A percentile compares a stretch with the other conserved stretches of the same genome.
Evolutionary conservation across 345 rosid species (phyloP).

Genomic region (Ricinus communis): DNA sequence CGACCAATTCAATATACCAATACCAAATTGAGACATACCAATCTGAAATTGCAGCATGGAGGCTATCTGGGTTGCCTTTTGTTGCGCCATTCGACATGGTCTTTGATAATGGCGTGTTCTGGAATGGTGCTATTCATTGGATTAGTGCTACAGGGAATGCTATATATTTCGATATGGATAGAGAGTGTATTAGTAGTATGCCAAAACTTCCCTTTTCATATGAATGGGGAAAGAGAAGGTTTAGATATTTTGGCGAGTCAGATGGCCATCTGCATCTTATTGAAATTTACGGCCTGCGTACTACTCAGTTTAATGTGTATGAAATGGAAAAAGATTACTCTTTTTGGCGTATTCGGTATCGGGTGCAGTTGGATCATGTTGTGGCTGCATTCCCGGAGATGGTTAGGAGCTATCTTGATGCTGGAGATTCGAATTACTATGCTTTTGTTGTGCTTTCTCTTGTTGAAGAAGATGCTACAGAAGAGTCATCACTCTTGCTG

Average conservation of each 20-base stretch:
- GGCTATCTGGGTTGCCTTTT: conserved; percentile 26
- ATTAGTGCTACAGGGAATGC: conserved; percentile 27
- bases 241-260: conserved; percentile 24
- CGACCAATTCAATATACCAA: background rate
- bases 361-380: conserved; percentile 22
- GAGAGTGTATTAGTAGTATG: conserved; percentile 13
- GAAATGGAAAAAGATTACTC: conserved; percentile 30
- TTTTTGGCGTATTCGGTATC: conserved; percentile 24
- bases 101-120: conserved; percentile 29
- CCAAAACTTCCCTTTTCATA: conserved; percentile 16
- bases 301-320: conserved; percentile 20
- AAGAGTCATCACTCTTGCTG: conserved; percentile 25
- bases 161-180: conserved; percentile 24
- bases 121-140: conserved; percentile 38
- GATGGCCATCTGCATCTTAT: conserved; percentile 32
- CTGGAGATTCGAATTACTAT: conserved; percentile 10
- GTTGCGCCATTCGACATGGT: conserved; percentile 27
- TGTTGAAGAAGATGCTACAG: conserved; percentile 20
- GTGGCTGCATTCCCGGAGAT: conserved; percentile 25
- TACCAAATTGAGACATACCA: conserved; percentile 28
- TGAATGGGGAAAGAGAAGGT: conserved; percentile 21
- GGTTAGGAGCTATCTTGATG: conserved; percentile 20
- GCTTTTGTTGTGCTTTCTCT: conserved; percentile 20
- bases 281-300: conserved; percentile 21
- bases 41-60: conserved; percentile 25